Evolutionary conservation across 2,329 filamentous ascomycete genomes (phyloP).

Genomic region (Lithohypha guttulata): DNA sequence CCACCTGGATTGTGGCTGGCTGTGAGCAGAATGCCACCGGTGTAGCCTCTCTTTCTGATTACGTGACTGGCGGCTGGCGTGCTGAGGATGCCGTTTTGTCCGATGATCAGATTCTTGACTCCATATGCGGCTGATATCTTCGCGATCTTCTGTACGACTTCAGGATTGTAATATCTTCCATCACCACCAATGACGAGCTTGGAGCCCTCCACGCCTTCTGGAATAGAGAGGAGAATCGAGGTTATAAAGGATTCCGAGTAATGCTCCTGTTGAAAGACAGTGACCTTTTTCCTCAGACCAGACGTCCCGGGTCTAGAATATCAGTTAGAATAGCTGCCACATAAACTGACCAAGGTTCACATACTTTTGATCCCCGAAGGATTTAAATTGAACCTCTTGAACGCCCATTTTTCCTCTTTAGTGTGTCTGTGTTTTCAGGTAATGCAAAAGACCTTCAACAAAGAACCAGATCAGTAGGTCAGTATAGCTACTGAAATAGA

Average conservation of each 20-base stretch:
- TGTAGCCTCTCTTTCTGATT: conserved; percentile 88
- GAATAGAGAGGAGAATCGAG: conserved; percentile 90
- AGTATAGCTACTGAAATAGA: no score
- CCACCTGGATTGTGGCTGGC: conserved; percentile 97
- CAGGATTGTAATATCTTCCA: conserved; percentile 93
- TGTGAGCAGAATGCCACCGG: conserved; percentile 90
- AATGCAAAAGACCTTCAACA: no score
- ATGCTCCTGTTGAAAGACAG: conserved; percentile 87
- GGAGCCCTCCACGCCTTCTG: conserved; percentile 76
- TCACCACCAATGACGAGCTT: conserved; percentile 96
- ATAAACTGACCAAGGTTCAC: conserved; percentile 34
- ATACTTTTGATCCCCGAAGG: conserved; percentile 96
- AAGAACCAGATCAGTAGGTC: no score
- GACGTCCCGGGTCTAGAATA: conserved; percentile 49
- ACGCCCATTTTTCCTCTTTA: conserved; percentile 23
- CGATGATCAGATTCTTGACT: conserved; percentile 96
- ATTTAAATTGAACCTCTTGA: conserved; percentile 69
- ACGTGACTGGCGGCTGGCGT: conserved; percentile 93
- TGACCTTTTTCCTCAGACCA: conserved; percentile 97
- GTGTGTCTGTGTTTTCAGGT: no score
- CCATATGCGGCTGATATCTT: conserved; percentile 96
- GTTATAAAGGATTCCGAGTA: conserved; percentile 95
- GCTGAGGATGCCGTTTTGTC: conserved; percentile 90
- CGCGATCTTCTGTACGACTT: conserved; percentile 91
- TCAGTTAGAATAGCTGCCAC: conserved; percentile 11